phyloP scores from a whole-genome alignment of 2,329 filamentous ascomycete genomes.

The Venturia oleaginea region DNA sequence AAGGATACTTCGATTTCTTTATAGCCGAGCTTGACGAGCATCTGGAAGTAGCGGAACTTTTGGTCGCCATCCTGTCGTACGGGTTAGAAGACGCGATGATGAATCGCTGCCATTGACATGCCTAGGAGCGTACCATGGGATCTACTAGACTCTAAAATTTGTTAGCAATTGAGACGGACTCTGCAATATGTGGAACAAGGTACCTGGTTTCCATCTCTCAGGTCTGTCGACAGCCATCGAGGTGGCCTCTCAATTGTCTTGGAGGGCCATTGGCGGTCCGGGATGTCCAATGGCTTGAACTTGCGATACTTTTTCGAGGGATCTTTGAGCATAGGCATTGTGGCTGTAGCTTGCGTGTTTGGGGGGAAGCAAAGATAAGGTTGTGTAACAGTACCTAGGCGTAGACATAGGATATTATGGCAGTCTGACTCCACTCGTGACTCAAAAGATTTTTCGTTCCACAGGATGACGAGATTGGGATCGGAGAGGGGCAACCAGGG shows the following conservation, averaged over 20 bases:
- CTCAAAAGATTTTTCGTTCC: neutral
- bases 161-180: neutral
- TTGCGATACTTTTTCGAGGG: constrained; percentile 62
- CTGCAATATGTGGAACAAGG: neutral
- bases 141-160: constrained; percentile 58
- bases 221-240: constrained; percentile 80
- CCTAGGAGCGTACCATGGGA: constrained; percentile 60
- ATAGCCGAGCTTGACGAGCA: constrained; percentile 85
- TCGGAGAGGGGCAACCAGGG: neutral
- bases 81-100: neutral
- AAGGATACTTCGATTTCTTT: constrained; percentile 98
- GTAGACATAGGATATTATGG: neutral
- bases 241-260: constrained; percentile 77
- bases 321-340: constrained; percentile 14
- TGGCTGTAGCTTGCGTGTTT: neutral
- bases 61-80: constrained; percentile 65
- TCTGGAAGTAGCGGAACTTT: constrained; percentile 92
- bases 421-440: constrained; percentile 1
- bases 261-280: constrained; percentile 72
- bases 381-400: neutral
- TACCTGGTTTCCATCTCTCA: constrained; percentile 81
- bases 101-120: neutral
- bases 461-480: neutral
- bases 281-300: constrained; percentile 58
- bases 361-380: neutral